Conservation (phyloP, 768 basidiomycete species). For the Calocybe cyanea region DNA sequence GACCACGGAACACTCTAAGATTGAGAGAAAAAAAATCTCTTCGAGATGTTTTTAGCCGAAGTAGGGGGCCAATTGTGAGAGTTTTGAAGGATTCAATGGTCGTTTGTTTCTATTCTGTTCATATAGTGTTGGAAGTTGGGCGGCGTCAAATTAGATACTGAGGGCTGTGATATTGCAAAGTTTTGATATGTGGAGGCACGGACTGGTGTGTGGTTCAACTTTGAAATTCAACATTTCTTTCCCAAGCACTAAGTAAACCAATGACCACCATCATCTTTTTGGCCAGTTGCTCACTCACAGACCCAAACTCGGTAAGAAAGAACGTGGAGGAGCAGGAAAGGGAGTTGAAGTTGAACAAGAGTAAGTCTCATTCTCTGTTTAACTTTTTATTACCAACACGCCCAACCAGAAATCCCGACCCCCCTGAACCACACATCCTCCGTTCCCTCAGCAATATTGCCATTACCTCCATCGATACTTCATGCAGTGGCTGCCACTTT, state of each 20-base stretch:
- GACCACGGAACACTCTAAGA: too few relatives aligned
- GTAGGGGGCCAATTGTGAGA: too few relatives aligned
- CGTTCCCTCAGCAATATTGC: constrained; percentile 84
- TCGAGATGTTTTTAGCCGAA: too few relatives aligned
- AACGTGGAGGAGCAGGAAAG: constrained; percentile 47
- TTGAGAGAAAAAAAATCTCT: too few relatives aligned
- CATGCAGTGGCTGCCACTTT: constrained; percentile 73
- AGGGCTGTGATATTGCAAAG: constrained; percentile 32
- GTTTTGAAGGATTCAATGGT: too few relatives aligned
- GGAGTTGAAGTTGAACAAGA: constrained; percentile 35
- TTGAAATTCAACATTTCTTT: not conserved
- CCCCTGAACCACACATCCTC: constrained; percentile 84
- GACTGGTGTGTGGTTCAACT: constrained; percentile 61
- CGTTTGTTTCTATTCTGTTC: too few relatives aligned
- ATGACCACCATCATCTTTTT: not conserved
- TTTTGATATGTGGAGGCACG: constrained; percentile 82
- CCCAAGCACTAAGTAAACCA: not conserved
- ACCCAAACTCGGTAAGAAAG: constrained; percentile 76
- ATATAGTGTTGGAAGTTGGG: too few relatives aligned
- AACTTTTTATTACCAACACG: not conserved
- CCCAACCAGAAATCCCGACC: constrained; percentile 60
- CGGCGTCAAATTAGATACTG: not conserved
- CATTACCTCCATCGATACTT: constrained; percentile 66
- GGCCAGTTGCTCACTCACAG: constrained; percentile 28
- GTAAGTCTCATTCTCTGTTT: constrained; percentile 25